These are phyloP conservation scores for Penicillium desertorum DNA, from an alignment of 495 filamentous ascomycete genomes.

Conservation along the genomic window DNA sequence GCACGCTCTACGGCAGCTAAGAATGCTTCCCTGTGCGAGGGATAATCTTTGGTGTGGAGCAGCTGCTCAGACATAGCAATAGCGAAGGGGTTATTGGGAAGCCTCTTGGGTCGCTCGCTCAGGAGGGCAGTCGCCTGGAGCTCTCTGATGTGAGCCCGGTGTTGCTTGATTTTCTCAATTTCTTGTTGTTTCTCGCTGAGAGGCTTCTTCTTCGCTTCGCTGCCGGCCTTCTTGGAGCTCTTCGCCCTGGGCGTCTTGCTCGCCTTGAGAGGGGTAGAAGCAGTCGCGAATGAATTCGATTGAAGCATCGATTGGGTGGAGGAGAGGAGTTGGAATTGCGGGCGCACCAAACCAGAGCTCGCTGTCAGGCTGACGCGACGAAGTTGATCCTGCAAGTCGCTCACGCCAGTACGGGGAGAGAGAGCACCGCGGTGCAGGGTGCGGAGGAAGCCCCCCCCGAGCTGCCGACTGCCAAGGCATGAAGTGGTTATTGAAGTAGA, in stretches of 20 bases:
- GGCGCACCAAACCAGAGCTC: slow-evolving; percentile 13
- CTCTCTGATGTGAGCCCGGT: slow-evolving; percentile 23
- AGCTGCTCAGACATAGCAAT: slow-evolving; percentile 30
- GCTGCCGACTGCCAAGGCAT: slow-evolving; percentile 38
- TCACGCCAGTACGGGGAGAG: slow-evolving; percentile 30
- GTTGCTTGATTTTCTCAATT: slow-evolving; percentile 20
- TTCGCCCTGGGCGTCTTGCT: slow-evolving; percentile 17
- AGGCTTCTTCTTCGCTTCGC: slow-evolving; percentile 10
- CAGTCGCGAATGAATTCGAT: slow-evolving; percentile 30
- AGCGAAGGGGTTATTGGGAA: slow-evolving; percentile 19
- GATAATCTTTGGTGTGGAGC: slow-evolving; percentile 9
- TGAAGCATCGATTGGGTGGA: slow-evolving; percentile 18
- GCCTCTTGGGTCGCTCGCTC: slow-evolving; percentile 28
- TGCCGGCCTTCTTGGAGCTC: slow-evolving; percentile 24
- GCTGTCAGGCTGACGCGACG: slow-evolving; percentile 28
- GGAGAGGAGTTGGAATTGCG: slow-evolving; percentile 11
- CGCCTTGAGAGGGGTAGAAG: slow-evolving; percentile 20
- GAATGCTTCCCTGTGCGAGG: slow-evolving; percentile 14
- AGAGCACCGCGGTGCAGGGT: slow-evolving; percentile 30
- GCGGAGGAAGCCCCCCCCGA: slow-evolving; percentile 31
- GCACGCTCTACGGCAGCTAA: slow-evolving; percentile 20
- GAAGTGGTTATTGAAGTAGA: background rate
- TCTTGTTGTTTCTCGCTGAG: slow-evolving; percentile 37
- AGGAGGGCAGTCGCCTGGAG: slow-evolving; percentile 42
- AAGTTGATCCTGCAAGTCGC: slow-evolving; percentile 31